phyloP scores from a whole-genome alignment of 768 basidiomycete species.

The Tremella mesenterica region DNA sequence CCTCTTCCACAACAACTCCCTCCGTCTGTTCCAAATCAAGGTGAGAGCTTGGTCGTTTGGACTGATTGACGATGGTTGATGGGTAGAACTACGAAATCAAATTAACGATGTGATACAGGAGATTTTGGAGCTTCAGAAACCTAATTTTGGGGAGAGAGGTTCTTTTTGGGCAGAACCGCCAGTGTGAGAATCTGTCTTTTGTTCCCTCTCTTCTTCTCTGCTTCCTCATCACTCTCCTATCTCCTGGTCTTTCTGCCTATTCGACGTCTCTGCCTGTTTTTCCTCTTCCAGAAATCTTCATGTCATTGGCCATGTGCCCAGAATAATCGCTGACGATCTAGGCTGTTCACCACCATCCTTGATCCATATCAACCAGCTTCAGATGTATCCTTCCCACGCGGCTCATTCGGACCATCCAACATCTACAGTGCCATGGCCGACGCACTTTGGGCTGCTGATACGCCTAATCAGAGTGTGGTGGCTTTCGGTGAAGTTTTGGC shows the following conservation, averaged over 20 bases:
- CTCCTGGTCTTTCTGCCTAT: too few relatives aligned
- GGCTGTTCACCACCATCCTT: slow-evolving; percentile 11
- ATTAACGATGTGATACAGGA: not conserved
- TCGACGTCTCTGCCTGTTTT: too few relatives aligned
- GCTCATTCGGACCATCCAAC: not conserved
- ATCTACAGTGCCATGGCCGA: slow-evolving; percentile 14
- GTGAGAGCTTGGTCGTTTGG: slow-evolving; percentile 7
- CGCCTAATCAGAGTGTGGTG: slow-evolving; percentile 12
- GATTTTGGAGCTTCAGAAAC: not conserved
- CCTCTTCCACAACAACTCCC: slow-evolving; percentile 19
- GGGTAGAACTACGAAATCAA: not conserved
- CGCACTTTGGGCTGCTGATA: slow-evolving; percentile 17
- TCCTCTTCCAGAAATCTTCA: too few relatives aligned
- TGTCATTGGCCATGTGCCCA: too few relatives aligned
- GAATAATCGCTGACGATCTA: not conserved
- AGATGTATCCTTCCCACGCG: slow-evolving; percentile 15
- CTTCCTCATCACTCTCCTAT: too few relatives aligned
- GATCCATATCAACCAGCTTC: slow-evolving; percentile 8
- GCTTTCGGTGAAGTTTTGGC: slow-evolving; percentile 22
- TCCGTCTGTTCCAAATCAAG: slow-evolving; percentile 9
- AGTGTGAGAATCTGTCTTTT: not conserved
- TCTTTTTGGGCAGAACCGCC: not conserved
- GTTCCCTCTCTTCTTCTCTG: too few relatives aligned
- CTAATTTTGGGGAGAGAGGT: not conserved
- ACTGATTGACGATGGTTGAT: not conserved